These are phyloP conservation scores for Rhodomyrtus tomentosa DNA, from an alignment of 345 rosid genomes.

Conservation along the genomic window DNA sequence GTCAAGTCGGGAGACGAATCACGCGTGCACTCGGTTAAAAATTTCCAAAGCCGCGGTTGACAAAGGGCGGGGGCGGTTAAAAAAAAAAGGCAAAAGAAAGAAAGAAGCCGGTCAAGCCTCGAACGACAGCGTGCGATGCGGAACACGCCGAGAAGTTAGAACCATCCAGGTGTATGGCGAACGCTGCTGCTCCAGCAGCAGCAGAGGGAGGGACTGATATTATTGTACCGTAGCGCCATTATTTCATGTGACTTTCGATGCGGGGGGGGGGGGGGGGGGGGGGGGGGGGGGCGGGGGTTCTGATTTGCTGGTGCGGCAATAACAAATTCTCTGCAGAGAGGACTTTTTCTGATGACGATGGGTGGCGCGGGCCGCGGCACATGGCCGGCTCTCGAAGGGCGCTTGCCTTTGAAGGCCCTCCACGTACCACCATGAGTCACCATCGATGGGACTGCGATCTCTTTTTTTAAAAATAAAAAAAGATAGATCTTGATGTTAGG, in stretches of 20 bases:
- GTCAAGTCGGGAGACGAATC: not conserved
- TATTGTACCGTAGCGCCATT: not conserved
- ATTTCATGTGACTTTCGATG: not conserved
- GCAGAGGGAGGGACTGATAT: not conserved
- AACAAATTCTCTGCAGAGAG: not conserved
- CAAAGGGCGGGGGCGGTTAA: not conserved
- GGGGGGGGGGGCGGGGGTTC: not conserved
- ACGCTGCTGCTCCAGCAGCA: not conserved
- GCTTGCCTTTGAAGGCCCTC: not conserved
- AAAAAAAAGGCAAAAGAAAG: not conserved
- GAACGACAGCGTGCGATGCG: not conserved
- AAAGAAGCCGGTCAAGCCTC: not conserved
- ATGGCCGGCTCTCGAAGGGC: not conserved
- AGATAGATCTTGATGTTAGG: not conserved
- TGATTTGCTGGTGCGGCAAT: not conserved
- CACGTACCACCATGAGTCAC: not conserved
- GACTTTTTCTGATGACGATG: not conserved
- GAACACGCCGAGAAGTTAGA: not conserved
- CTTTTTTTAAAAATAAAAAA: not conserved
- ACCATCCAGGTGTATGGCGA: not conserved
- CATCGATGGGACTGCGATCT: not conserved
- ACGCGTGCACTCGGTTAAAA: not conserved
- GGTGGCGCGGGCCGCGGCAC: not conserved
- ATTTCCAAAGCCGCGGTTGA: not conserved
- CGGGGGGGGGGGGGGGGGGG: not conserved